Conservation (phyloP, 148 eudicot species). For the Spergularia bocconei region DNA sequence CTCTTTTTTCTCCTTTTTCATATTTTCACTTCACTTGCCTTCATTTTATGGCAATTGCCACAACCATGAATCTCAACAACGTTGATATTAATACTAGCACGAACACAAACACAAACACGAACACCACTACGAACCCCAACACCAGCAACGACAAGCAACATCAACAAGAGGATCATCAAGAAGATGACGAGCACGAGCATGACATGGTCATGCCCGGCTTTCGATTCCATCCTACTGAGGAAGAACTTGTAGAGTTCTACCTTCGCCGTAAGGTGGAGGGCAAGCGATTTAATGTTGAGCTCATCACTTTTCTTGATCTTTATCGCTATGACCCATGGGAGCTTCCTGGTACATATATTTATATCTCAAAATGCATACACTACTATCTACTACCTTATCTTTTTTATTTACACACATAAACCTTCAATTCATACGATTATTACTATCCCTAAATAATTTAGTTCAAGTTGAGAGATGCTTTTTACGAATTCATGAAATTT, state of each 20-base stretch:
- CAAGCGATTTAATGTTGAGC: slow-evolving; percentile 81
- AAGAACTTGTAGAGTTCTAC: slow-evolving; percentile 89
- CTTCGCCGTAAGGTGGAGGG: slow-evolving; percentile 98
- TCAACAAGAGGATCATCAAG: slow-evolving; percentile 25
- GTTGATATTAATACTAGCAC: slow-evolving; percentile 23
- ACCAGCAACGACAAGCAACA: slow-evolving; percentile 11
- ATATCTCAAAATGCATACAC: background rate
- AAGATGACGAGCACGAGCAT: slow-evolving; percentile 58
- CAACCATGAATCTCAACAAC: slow-evolving; percentile 54
- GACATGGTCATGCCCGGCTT: slow-evolving; percentile 95
- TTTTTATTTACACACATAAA: background rate
- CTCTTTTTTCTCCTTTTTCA: background rate
- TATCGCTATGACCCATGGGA: slow-evolving; percentile 98
- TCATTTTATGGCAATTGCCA: slow-evolving; percentile 60
- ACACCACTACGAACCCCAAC: slow-evolving; percentile 7
- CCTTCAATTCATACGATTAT: background rate
- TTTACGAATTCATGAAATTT: slow-evolving; percentile 4
- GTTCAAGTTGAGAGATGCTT: background rate
- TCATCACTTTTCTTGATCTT: slow-evolving; percentile 91
- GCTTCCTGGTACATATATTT: slow-evolving; percentile 64
- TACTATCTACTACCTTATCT: too few relatives aligned
- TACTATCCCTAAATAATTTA: background rate
- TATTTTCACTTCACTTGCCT: slow-evolving; percentile 1
- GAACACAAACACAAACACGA: background rate
- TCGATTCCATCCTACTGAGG: slow-evolving; percentile 91